phyloP scores from a whole-genome alignment of 2,329 filamentous ascomycete species.

The Sarocladium strictum region DNA sequence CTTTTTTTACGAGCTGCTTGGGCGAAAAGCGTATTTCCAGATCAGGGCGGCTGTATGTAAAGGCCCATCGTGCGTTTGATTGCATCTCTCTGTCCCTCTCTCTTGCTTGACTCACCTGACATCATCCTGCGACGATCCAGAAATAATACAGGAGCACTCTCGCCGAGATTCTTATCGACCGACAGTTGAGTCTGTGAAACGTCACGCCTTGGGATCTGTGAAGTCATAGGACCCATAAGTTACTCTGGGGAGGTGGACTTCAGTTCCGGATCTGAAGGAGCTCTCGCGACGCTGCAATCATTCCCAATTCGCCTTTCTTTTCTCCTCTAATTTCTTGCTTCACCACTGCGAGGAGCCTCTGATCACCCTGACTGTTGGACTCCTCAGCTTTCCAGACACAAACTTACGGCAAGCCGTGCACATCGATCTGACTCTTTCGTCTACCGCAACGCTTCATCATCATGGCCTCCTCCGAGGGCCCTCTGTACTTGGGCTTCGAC shows the following conservation, averaged over 20 bases:
- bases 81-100: no score
- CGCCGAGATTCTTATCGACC: background rate
- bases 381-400: no score
- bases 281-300: background rate
- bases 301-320: background rate
- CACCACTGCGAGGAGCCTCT: background rate
- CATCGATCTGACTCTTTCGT: no score
- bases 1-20: background rate
- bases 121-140: no score
- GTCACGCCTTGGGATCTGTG: background rate
- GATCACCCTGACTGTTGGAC: background rate
- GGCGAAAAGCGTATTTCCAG: constrained; percentile 6
- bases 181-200: background rate
- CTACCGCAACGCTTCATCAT: no score
- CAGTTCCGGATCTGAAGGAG: background rate
- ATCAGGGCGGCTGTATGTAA: background rate
- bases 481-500: constrained; percentile 87
- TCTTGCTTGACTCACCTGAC: no score
- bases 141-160: no score
- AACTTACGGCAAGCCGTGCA: no score
- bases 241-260: constrained; percentile 8
- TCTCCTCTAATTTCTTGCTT: background rate
- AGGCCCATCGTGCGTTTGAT: no score
- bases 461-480: constrained; percentile 34
- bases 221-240: constrained; percentile 9